Base-by-base conservation (phyloP, 495 filamentous ascomycete genomes). In the Sphaerosporella brunnea region DNA sequence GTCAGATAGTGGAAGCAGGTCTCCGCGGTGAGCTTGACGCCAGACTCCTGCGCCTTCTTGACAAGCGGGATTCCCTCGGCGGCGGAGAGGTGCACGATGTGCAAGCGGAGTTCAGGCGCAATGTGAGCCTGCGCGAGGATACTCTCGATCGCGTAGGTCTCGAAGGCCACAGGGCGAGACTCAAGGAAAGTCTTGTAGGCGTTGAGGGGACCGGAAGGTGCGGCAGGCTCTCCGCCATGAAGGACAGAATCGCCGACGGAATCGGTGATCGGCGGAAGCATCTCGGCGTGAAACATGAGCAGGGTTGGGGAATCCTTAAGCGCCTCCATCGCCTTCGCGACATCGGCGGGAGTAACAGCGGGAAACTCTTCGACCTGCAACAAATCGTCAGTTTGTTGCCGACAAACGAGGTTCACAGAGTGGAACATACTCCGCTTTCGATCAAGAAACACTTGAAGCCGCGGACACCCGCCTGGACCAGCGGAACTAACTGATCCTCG, bases 361-460 rank as follows among this genome's bases (percentile, higher is more conserved):
- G 90, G 90, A 64, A 97, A 97, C 58, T 97, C 90, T 16, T 90
- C 83, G 23, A 97, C 84, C 84, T 84, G 53, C 25, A 35, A 41
- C 20, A 11, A 43, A 9, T 8, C 16, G 40, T 43, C 40, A 43
- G 40, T 43, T 43, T 26, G 25, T 9, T 23, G 20, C 9, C 19
- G 25, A 4, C 4, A 3, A 36, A 34, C 15, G 42, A 21, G 23
- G 28, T 1, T 9, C n/a, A n/a, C n/a, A n/a, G n/a, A 21, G 15
- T 18, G 45, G 26, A 26, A 71, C 81, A 66, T 76, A 90, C 88
- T 51, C 90, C 90, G 55, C 84, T 93, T 59, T 97, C 85, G 58
- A 95, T 94, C 49, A 97, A 66, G 64, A 97, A 97, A 9, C 90
- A 88, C 67, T 97, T 97, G 72, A 97, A 97, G 30, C 90, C 90